Percentiles rank a stretch among this genome's conserved stretches.
Evolutionary conservation across 2,329 filamentous ascomycete species (phyloP).

Genomic region (Diaporthe aspalathi): DNA sequence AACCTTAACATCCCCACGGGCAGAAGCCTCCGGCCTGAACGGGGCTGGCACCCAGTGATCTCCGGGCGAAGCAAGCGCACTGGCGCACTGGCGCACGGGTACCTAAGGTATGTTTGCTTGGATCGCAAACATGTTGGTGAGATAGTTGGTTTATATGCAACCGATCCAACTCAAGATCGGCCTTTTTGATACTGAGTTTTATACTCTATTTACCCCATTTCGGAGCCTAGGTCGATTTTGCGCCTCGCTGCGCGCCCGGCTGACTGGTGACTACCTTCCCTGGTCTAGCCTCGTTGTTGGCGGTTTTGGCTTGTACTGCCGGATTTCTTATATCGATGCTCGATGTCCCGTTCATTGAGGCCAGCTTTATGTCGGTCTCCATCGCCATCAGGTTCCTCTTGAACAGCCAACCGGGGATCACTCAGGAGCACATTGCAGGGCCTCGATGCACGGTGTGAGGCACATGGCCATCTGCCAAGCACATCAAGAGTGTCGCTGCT

Average conservation of each 20-base stretch:
- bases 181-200: neutral
- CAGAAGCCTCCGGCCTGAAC: neutral
- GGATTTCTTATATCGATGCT: neutral
- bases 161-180: neutral
- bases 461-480: no score
- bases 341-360: neutral
- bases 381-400: neutral
- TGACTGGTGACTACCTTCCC: no score
- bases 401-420: neutral
- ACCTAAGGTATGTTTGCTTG: no score
- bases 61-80: neutral
- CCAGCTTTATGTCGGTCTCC: neutral
- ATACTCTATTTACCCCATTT: no score
- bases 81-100: no score
- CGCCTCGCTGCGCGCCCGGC: no score
- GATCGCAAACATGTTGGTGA: neutral
- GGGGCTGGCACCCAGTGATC: neutral
- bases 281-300: no score
- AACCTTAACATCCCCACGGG: constrained; percentile 21
- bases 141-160: neutral
- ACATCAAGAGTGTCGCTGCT: no score
- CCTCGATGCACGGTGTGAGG: no score
- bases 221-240: no score
- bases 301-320: no score
- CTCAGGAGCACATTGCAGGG: neutral